Percentiles rank a stretch among this genome's conserved stretches.
Conservation (phyloP, 352 stramenopile genomes). For the Phytophthora europaea region DNA sequence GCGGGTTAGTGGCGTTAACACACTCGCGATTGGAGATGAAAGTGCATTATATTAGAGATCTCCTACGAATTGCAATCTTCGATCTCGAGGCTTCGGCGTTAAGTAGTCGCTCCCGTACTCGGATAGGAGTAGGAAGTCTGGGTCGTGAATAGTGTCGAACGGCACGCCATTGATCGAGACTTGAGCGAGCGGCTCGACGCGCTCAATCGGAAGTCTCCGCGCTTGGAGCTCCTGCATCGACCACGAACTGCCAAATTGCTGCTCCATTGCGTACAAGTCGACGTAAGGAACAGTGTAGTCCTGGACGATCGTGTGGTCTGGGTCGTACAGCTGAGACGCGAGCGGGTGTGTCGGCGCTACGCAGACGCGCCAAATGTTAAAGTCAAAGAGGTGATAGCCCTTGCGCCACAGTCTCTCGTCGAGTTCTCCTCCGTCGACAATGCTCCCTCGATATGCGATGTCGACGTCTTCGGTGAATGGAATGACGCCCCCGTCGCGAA, state of each 20-base stretch:
- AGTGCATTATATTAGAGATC: not conserved
- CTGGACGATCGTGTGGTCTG: slow-evolving; percentile 12
- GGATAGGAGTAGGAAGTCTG: slow-evolving; percentile 31
- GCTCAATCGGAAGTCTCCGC: slow-evolving; percentile 15
- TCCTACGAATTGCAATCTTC: slow-evolving; percentile 6
- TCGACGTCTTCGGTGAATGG: slow-evolving; percentile 65
- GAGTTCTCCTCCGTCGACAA: slow-evolving; percentile 20
- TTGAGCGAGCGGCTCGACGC: slow-evolving; percentile 27
- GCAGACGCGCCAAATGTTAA: slow-evolving; percentile 48
- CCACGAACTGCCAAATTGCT: slow-evolving; percentile 13
- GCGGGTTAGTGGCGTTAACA: too few species aligned
- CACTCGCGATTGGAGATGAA: too few species aligned
- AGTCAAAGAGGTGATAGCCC: slow-evolving; percentile 59
- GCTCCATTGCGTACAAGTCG: slow-evolving; percentile 42
- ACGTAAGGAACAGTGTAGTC: slow-evolving; percentile 40
- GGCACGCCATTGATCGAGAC: slow-evolving; percentile 37
- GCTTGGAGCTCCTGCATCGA: slow-evolving; percentile 37
- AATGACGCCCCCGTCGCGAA: slow-evolving; percentile 54
- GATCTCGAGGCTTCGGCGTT: slow-evolving; percentile 25
- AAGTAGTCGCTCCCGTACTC: slow-evolving; percentile 49
- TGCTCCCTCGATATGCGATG: slow-evolving; percentile 41
- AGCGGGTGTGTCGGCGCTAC: slow-evolving; percentile 49
- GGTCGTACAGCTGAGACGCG: slow-evolving; percentile 45
- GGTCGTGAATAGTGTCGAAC: slow-evolving; percentile 44
- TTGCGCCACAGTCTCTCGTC: slow-evolving; percentile 38